These are phyloP conservation scores for Aquilaria sinensis DNA, from an alignment of 345 rosid species.

Conservation along the genomic window DNA sequence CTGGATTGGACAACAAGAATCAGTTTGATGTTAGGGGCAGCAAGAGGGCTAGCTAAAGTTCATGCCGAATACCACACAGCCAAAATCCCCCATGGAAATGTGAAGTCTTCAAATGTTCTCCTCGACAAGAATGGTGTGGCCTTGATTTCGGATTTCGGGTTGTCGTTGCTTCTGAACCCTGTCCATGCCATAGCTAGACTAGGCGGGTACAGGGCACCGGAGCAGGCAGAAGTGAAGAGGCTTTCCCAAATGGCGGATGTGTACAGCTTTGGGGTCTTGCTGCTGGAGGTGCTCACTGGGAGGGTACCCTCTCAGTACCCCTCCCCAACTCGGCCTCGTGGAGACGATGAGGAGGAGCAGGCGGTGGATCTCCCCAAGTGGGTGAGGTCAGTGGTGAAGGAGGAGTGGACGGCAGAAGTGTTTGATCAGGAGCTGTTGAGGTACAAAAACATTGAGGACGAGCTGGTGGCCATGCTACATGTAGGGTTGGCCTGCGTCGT, in stretches of 20 bases:
- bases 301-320: slow-evolving; percentile 69
- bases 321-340: slow-evolving; percentile 57
- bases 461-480: slow-evolving; percentile 86
- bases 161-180: slow-evolving; percentile 78
- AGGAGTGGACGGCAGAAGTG: slow-evolving; percentile 98
- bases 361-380: slow-evolving; percentile 77
- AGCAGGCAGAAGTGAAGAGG: slow-evolving; percentile 69
- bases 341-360: slow-evolving; percentile 46
- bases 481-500: slow-evolving; percentile 78
- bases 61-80: slow-evolving; percentile 61
- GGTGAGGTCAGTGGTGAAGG: slow-evolving; percentile 93
- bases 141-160: slow-evolving; percentile 78
- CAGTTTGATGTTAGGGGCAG: slow-evolving; percentile 80
- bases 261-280: slow-evolving; percentile 78
- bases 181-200: slow-evolving; percentile 78
- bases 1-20: slow-evolving; percentile 98
- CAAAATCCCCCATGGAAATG: slow-evolving; percentile 81
- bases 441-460: slow-evolving; percentile 93
- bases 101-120: slow-evolving; percentile 73
- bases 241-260: slow-evolving; percentile 88
- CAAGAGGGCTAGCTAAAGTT: slow-evolving; percentile 75
- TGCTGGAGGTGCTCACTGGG: slow-evolving; percentile 85
- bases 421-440: slow-evolving; percentile 90
- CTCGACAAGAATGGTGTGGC: slow-evolving; percentile 90
- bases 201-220: slow-evolving; percentile 97